Percentiles rank a stretch among this genome's conserved stretches.
Evolutionary conservation across 495 filamentous ascomycete species (phyloP).

Genomic region (Penicillium silybi): DNA sequence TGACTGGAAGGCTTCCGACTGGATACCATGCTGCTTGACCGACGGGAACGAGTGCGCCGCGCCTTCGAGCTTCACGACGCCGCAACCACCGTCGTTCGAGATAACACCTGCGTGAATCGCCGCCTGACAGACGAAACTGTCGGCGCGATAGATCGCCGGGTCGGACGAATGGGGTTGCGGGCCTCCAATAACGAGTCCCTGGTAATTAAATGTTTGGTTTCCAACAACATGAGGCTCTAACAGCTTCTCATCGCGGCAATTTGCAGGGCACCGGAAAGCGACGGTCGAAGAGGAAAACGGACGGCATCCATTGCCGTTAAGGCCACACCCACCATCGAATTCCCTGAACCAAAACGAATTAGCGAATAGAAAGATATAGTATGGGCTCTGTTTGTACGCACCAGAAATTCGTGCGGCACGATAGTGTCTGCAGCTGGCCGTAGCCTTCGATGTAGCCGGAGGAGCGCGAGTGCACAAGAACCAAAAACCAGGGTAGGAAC

Average conservation of each 20-base stretch:
- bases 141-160: constrained; percentile 63
- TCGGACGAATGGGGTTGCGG: constrained; percentile 43
- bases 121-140: constrained; percentile 78
- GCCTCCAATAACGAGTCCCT: constrained; percentile 70
- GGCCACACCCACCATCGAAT: constrained; percentile 67
- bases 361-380: neutral
- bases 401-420: constrained; percentile 62
- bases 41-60: constrained; percentile 58
- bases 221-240: constrained; percentile 73
- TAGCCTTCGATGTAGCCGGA: constrained; percentile 65
- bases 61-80: constrained; percentile 66
- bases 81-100: constrained; percentile 71
- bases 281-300: constrained; percentile 68
- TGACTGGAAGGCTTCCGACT: constrained; percentile 66
- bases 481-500: constrained; percentile 66
- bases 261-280: constrained; percentile 76
- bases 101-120: constrained; percentile 77
- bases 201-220: constrained; percentile 65
- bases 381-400: constrained; percentile 20
- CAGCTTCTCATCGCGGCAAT: constrained; percentile 62
- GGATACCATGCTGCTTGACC: constrained; percentile 59
- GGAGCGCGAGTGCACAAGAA: constrained; percentile 60
- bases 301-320: constrained; percentile 76
- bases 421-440: constrained; percentile 60
- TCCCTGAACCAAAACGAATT: constrained; percentile 43